Conservation (phyloP, 2,329 filamentous ascomycete species). For the Xylariaceae sp. region DNA sequence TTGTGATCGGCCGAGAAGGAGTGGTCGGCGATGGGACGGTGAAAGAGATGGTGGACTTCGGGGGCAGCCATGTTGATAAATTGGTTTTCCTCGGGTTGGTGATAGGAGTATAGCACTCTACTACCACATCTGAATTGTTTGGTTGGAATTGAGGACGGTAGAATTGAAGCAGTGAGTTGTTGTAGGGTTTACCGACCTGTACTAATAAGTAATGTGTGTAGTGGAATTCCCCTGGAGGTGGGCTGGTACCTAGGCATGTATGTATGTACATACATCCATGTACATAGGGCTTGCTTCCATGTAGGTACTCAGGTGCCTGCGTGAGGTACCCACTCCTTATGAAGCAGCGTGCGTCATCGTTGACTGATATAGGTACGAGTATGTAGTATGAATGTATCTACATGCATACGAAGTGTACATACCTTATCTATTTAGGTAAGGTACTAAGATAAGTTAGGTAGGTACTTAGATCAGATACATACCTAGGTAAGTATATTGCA, state of each 20-base stretch:
- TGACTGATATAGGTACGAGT: background rate
- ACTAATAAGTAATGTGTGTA: background rate
- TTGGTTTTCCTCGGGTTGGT: conserved; percentile 31
- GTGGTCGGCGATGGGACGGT: conserved; percentile 94
- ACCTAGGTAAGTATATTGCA: background rate
- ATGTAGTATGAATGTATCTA: background rate
- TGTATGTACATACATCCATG: background rate
- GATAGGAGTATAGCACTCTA: conserved; percentile 97
- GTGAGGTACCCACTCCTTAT: too few species aligned
- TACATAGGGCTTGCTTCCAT: background rate
- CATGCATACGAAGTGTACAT: too few species aligned
- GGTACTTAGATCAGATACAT: background rate
- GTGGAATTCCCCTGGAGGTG: background rate
- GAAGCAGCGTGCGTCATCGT: too few species aligned
- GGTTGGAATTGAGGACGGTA: background rate
- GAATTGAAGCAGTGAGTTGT: background rate
- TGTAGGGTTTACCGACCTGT: conserved; percentile 1
- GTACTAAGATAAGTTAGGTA: too few species aligned
- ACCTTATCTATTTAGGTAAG: background rate
- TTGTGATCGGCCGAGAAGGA: conserved; percentile 93
- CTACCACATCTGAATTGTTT: conserved; percentile 62
- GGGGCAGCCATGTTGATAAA: conserved; percentile 69
- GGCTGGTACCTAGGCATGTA: background rate
- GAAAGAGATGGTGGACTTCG: conserved; percentile 96
- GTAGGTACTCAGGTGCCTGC: background rate